phyloP scores from a whole-genome alignment of 148 eudicot species.

The Vaccinium myrtillus region DNA sequence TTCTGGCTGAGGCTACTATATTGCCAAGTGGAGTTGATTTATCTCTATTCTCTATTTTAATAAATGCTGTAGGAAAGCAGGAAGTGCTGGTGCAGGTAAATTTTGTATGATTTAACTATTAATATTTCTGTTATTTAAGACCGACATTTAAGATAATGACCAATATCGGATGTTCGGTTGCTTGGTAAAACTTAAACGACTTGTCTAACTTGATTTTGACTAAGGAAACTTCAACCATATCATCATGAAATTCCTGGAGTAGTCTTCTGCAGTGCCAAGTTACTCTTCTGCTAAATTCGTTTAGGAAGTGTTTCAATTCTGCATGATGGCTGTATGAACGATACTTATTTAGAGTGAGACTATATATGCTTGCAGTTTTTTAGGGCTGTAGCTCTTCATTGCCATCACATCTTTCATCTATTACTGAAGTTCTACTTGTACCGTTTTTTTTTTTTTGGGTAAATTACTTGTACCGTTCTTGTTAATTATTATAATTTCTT shows the following conservation, averaged over 20 bases:
- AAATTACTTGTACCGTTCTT: neutral
- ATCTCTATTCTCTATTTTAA: conserved; percentile 80
- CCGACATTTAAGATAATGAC: neutral
- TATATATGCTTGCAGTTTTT: neutral
- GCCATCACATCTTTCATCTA: neutral
- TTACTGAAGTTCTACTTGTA: neutral
- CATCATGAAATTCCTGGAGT: neutral
- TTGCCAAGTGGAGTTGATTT: conserved; percentile 76
- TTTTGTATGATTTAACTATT: neutral
- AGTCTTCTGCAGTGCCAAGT: neutral
- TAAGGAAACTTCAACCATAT: neutral
- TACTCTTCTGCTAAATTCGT: neutral
- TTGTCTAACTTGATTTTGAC: neutral
- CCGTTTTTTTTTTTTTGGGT: neutral
- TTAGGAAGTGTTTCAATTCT: neutral
- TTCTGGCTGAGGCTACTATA: conserved; percentile 90
- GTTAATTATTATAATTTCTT: neutral
- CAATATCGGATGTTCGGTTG: neutral
- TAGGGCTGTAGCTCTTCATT: neutral
- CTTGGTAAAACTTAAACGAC: neutral
- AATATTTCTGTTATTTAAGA: neutral
- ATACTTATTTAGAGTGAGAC: neutral
- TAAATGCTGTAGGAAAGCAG: conserved; percentile 55
- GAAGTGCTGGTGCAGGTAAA: conserved; percentile 86
- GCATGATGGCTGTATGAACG: neutral